Evolutionary conservation across 495 filamentous ascomycete genomes (phyloP).

Genomic region (Neurospora sp.): DNA sequence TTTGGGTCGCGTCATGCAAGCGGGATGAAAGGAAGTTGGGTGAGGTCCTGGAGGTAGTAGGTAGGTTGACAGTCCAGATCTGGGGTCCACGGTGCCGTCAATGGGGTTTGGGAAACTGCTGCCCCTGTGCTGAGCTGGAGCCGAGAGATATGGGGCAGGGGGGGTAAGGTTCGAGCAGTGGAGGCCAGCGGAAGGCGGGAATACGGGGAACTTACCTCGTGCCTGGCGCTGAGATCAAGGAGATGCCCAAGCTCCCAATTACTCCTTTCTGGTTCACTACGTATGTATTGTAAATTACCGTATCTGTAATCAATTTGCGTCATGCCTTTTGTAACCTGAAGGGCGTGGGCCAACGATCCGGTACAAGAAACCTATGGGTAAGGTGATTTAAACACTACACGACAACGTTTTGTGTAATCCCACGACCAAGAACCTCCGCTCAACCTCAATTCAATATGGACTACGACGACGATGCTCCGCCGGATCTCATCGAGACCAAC

Average conservation of each 20-base stretch:
- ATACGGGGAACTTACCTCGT: neutral
- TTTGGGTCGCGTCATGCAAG: neutral
- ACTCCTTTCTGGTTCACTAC: neutral
- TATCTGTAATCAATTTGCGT: neutral
- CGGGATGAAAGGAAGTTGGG: neutral
- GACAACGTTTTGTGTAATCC: neutral
- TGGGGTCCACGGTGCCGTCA: neutral
- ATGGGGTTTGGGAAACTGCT: neutral
- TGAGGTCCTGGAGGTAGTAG: neutral
- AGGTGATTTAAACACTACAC: neutral
- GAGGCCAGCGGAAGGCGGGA: neutral
- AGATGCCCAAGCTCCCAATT: neutral
- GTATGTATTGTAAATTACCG: neutral
- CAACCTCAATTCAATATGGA: constrained; percentile 25
- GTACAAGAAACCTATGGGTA: neutral
- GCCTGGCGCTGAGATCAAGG: neutral
- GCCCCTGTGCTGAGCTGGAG: neutral
- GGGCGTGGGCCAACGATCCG: neutral
- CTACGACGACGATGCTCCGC: constrained; percentile 63
- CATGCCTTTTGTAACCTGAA: neutral
- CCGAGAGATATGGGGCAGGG: neutral
- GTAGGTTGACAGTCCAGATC: neutral
- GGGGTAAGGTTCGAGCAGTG: neutral
- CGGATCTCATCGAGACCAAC: constrained; percentile 55
- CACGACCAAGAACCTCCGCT: neutral